phyloP scores from a whole-genome alignment of 257 asterid species.

The Euphrasia confusa region DNA sequence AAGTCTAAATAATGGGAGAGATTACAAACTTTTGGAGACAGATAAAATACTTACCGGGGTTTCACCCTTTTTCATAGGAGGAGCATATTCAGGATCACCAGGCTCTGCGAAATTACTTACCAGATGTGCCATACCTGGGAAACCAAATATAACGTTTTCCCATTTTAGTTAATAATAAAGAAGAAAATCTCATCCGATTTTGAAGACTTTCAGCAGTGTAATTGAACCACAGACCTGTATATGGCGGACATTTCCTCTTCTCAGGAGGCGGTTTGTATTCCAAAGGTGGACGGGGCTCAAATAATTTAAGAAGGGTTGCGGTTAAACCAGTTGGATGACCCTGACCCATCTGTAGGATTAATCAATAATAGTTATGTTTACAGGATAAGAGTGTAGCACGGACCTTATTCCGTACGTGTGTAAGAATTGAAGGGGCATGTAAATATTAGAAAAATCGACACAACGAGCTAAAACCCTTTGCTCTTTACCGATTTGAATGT shows the following conservation, averaged over 20 bases:
- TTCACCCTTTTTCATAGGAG: constrained; percentile 79
- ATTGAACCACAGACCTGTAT: constrained; percentile 51
- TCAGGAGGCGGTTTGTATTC: constrained; percentile 90
- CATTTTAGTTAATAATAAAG: constrained; percentile 2
- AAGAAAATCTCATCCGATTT: background rate
- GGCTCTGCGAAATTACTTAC: constrained; percentile 74
- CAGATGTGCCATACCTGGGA: constrained; percentile 75
- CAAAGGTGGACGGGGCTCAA: constrained; percentile 95
- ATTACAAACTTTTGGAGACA: background rate
- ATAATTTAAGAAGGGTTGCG: constrained; percentile 67
- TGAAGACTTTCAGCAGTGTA: constrained; percentile 8
- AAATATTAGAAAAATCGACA: background rate
- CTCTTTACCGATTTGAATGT: background rate
- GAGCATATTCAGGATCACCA: constrained; percentile 81
- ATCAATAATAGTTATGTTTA: constrained; percentile 2
- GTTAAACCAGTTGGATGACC: constrained; percentile 99
- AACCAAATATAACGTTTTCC: constrained; percentile 7
- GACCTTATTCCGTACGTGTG: background rate
- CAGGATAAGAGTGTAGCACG: constrained; percentile 2
- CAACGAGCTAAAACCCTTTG: background rate
- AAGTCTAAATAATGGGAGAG: constrained; percentile 17
- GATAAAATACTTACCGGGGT: constrained; percentile 59
- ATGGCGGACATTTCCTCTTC: constrained; percentile 87
- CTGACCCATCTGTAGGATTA: constrained; percentile 72
- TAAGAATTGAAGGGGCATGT: background rate